Conservation (phyloP, 495 filamentous ascomycete genomes). For the Terfezia boudieri region DNA sequence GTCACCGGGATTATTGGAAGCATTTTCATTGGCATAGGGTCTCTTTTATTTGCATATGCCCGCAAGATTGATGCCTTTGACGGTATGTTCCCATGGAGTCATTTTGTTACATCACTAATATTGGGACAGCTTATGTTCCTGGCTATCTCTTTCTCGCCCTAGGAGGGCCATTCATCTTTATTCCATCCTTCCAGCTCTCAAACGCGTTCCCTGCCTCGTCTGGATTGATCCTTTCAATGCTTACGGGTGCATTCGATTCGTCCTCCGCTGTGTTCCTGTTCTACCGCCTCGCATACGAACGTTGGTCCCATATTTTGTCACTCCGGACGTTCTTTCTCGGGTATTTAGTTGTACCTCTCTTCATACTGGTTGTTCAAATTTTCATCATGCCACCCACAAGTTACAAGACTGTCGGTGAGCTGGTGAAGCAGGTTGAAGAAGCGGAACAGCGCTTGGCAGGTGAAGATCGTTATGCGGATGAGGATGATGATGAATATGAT, state of each 20-base stretch:
- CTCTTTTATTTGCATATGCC: constrained; percentile 49
- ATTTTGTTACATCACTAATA: not conserved
- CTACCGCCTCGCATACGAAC: constrained; percentile 57
- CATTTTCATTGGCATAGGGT: constrained; percentile 43
- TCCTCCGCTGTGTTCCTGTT: constrained; percentile 70
- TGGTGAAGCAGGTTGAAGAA: constrained; percentile 48
- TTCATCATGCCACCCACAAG: constrained; percentile 55
- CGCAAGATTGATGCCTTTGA: constrained; percentile 28
- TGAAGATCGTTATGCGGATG: constrained; percentile 27
- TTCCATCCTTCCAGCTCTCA: constrained; percentile 76
- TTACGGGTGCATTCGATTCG: constrained; percentile 80
- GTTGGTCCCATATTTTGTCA: constrained; percentile 35
- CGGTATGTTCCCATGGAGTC: constrained; percentile 5
- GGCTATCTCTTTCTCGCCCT: constrained; percentile 67
- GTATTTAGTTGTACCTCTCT: constrained; percentile 52
- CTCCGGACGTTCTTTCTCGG: constrained; percentile 49
- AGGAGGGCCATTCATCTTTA: constrained; percentile 78
- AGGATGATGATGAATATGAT: constrained; percentile 19
- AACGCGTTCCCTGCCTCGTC: constrained; percentile 77
- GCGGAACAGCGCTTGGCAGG: constrained; percentile 52
- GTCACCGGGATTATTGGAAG: constrained; percentile 53
- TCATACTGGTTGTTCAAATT: constrained; percentile 47
- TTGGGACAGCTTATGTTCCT: constrained; percentile 45
- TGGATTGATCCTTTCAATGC: constrained; percentile 58
- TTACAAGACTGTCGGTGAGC: constrained; percentile 74